phyloP scores from a whole-genome alignment of 805 yeast genomes.

The Torulaspora quercuum region DNA sequence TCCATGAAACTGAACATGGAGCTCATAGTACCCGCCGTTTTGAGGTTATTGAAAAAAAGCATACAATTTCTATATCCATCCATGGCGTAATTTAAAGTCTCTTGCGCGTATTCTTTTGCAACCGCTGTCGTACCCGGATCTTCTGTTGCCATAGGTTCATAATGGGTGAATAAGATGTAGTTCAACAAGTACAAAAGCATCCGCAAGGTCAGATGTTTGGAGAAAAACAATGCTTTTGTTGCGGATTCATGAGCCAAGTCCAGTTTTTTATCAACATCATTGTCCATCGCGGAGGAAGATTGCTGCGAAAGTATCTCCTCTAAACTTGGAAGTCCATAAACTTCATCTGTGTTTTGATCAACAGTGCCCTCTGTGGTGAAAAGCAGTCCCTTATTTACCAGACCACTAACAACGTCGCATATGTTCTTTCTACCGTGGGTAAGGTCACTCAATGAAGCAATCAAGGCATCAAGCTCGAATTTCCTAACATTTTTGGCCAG shows the following conservation, averaged over 20 bases:
- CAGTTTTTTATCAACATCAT: conserved; percentile 33
- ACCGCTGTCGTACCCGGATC: conserved; percentile 36
- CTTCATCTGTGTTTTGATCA: conserved; percentile 32
- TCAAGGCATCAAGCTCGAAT: conserved; percentile 40
- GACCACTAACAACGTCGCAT: conserved; percentile 28
- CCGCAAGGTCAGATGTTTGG: conserved; percentile 42
- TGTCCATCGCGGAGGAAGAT: conserved; percentile 13
- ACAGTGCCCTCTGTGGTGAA: conserved; percentile 34
- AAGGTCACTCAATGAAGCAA: conserved; percentile 34
- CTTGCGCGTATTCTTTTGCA: conserved; percentile 43
- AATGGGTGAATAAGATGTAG: conserved; percentile 46
- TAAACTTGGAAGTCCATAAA: conserved; percentile 34
- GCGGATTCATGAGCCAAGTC: conserved; percentile 42
- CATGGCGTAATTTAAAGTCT: conserved; percentile 41
- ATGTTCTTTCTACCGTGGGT: conserved; percentile 35
- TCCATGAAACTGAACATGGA: conserved; percentile 41
- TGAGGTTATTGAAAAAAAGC: conserved; percentile 40
- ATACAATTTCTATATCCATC: conserved; percentile 44
- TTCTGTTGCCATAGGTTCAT: conserved; percentile 41
- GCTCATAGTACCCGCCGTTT: conserved; percentile 36
- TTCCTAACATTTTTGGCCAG: conserved; percentile 43
- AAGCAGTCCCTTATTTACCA: conserved; percentile 32
- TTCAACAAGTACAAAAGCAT: conserved; percentile 50
- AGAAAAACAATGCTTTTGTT: conserved; percentile 40
- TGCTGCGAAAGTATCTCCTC: conserved; percentile 28